phyloP scores from a whole-genome alignment of 2,329 filamentous ascomycete species.

The Corynespora cassiicola region DNA sequence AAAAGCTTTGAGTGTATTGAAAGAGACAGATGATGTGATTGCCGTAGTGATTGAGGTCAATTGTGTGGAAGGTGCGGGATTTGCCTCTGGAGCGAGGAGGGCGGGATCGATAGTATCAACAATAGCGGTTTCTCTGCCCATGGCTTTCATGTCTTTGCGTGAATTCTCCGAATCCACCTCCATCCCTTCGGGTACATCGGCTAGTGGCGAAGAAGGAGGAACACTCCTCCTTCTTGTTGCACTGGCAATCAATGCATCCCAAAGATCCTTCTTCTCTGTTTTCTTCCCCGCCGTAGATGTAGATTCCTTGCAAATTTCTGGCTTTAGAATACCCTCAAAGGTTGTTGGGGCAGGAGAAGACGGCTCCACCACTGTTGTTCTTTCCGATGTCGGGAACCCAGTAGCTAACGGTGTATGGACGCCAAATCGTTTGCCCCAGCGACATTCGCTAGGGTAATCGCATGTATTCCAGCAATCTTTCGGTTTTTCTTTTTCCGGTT shows the following conservation, averaged over 20 bases:
- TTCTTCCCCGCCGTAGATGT: conserved; percentile 10
- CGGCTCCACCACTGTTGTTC: background rate
- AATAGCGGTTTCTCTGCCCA: too few relatives aligned
- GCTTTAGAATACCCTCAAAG: conserved; percentile 22
- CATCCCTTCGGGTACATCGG: conserved; percentile 12
- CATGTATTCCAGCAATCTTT: conserved; percentile 53
- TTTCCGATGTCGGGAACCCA: conserved; percentile 4
- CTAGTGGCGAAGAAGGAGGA: conserved; percentile 22
- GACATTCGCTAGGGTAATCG: conserved; percentile 56
- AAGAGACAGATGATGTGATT: too few relatives aligned
- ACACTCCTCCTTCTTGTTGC: conserved; percentile 29
- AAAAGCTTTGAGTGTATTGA: too few relatives aligned
- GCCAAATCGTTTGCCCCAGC: conserved; percentile 41
- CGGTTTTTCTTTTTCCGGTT: conserved; percentile 1
- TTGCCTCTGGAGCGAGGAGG: too few relatives aligned
- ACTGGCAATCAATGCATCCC: conserved; percentile 31
- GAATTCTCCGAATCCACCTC: conserved; percentile 2
- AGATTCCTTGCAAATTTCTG: conserved; percentile 13
- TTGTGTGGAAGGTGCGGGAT: too few relatives aligned
- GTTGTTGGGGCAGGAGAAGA: conserved; percentile 9
- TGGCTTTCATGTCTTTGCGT: too few relatives aligned
- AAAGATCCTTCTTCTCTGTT: conserved; percentile 26
- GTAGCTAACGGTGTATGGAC: conserved; percentile 28
- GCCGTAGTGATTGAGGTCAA: too few relatives aligned
- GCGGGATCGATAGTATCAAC: too few relatives aligned